Base-by-base conservation (phyloP, 192 early-diverging fungal species). In the Oehlia diaphana region DNA sequence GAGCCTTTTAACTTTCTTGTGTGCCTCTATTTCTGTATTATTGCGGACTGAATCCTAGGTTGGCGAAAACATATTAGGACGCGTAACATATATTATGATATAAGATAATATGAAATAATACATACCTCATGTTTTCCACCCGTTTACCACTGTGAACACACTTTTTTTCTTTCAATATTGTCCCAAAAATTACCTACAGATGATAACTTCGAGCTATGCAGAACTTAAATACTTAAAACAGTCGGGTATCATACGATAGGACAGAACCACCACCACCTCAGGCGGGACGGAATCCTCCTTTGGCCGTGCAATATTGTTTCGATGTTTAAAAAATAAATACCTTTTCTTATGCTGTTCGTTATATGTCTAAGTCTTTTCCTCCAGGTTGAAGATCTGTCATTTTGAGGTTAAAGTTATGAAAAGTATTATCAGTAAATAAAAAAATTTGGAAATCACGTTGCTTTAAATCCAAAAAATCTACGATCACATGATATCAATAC, bases 291-390 rank as follows among this genome's bases (percentile, higher is more conserved):
- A 66, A 66, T 31, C 64, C 23, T 28, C 64, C 13, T 66, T 66
- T 67, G 33, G 65, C 33, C 37, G 33, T 67, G 28, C 31, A 67
- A 31, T 37, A 67, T 33, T 67, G 14, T 67, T 0, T 10, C 31
- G 65, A 67, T 31, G 23, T 23, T 67, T 31, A 67, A 33, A 67
- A 67, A 67, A 67, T 33, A 66, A 66, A 28, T 66, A 28, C 26
- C 35, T 37, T 37, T 37, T 37, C 35, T 37, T 37, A 9, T 66
- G 23, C 2, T 28, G 1, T 65, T 65, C 28, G 16, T 28, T n/a
- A 72, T 53, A 72, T 31, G 44, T 47, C 39, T 72, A 31, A 72
- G 50, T 72, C 70, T 72, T 31, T 72, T 72, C n/a, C 42, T 44
- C 42, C 42, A 44, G 3, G 35, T 37, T 37, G 35, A 37, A 37